Evolutionary conservation across 202 grass and related monocot genomes (phyloP).

Genomic region (Bolboschoenoplectus hybrid): DNA sequence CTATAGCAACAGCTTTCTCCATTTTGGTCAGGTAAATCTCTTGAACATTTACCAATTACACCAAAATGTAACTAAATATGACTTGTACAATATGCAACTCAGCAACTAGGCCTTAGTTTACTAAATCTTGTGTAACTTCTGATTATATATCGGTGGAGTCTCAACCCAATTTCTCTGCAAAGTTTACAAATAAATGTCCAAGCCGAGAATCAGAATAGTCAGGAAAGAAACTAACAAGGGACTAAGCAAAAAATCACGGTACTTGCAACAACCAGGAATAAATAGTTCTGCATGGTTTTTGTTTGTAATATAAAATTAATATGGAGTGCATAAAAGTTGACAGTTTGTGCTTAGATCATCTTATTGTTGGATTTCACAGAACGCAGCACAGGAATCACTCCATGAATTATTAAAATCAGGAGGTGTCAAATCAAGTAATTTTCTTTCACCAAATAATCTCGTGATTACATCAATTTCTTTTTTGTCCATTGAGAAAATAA

Average conservation of each 20-base stretch:
- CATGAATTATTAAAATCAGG: constrained; percentile 61
- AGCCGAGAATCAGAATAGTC: neutral
- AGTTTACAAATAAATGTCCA: constrained; percentile 19
- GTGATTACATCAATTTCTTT: neutral
- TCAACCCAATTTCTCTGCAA: constrained; percentile 15
- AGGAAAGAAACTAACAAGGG: neutral
- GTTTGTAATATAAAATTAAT: neutral
- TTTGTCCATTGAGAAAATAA: neutral
- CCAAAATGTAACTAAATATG: constrained; percentile 1
- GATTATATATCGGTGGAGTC: constrained; percentile 22
- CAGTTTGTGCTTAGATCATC: neutral
- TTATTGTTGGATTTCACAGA: constrained; percentile 55
- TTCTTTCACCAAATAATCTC: neutral
- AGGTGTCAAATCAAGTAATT: constrained; percentile 51
- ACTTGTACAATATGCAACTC: neutral
- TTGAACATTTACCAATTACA: neutral
- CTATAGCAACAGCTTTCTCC: constrained; percentile 91
- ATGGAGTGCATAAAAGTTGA: constrained; percentile 1
- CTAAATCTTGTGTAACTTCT: constrained; percentile 34
- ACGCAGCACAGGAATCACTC: constrained; percentile 63
- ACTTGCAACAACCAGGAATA: neutral
- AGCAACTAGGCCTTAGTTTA: constrained; percentile 7
- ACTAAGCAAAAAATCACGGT: neutral
- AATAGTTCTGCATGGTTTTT: neutral
- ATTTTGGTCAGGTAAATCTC: constrained; percentile 81